Evolutionary conservation across 73 alveolate genomes (phyloP), one percentile per base, ranked within the genome.

Genomic region (Durusdinium trenchii): DNA sequence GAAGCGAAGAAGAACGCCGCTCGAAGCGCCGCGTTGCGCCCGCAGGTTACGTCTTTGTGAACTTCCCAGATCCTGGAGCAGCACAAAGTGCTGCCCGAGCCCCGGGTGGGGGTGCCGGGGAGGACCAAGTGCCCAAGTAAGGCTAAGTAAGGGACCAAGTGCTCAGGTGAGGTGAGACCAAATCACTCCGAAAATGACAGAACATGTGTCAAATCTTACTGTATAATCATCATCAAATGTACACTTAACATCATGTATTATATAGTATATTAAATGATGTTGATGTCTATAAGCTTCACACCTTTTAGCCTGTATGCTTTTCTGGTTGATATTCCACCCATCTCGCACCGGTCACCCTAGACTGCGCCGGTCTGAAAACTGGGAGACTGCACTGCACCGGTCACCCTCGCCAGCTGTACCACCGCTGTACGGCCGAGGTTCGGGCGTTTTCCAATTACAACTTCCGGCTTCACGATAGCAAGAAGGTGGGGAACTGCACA

Each of bases 401-500:
- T 32, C 73, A 60, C 73, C 4, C 30, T 60, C 73, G 30, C 30
- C 30, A 23, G 73, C 73, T 23, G 73, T 23, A 32, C 73, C 30
- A 32, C 73, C n/a, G n/a, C n/a, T n/a, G n/a, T 43, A 18, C 35
- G 38, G 47, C 50, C 14, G 76, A 90, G 96, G 96, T 91, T 46
- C 98, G 98, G 38, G 87, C 98, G 2, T 91, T 91, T 91, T 91
- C 98, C 43, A 91, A 91, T 54, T 91, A 91, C 85, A 76, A 91
- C 30, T 91, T 91, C 98, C 82, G 98, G 38, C 89, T 69, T 16
- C 98, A 91, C 48, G 98, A 91, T 20, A 91, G 98, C 98, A 91
- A 91, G 61, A 91, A 91, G 98, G 98, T 54, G 47, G 50, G 12
- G 9, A n/a, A n/a, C n/a, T n/a, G n/a, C n/a, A n/a, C n/a, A n/a